These are phyloP conservation scores for Exophiala lecanii-corni DNA, from an alignment of 2,329 filamentous ascomycete species.

Conservation along the genomic window DNA sequence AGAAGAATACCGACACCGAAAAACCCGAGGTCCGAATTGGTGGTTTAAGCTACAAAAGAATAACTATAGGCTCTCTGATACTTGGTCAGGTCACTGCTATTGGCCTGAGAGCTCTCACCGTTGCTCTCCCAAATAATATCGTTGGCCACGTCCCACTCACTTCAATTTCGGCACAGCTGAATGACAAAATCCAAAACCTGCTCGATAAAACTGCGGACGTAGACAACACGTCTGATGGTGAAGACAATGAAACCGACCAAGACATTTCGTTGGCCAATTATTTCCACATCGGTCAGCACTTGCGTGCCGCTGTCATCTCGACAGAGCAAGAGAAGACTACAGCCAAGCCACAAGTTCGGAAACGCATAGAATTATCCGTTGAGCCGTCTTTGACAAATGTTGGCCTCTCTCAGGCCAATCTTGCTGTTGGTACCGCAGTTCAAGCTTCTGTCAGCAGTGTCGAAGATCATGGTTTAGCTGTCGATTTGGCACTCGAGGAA, in stretches of 20 bases:
- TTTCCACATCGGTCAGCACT: slow-evolving; percentile 79
- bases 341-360: slow-evolving; percentile 62
- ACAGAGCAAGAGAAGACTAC: slow-evolving; percentile 55
- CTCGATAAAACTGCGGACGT: slow-evolving; percentile 57
- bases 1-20: slow-evolving; percentile 49
- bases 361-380: slow-evolving; percentile 81
- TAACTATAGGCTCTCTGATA: slow-evolving; percentile 79
- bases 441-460: slow-evolving; percentile 86
- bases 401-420: slow-evolving; percentile 65
- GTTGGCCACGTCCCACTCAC: slow-evolving; percentile 85
- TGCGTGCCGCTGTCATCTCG: slow-evolving; percentile 77
- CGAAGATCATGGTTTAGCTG: slow-evolving; percentile 92
- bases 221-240: slow-evolving; percentile 52
- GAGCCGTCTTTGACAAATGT: slow-evolving; percentile 74
- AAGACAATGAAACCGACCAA: slow-evolving; percentile 41
- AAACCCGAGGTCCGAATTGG: slow-evolving; percentile 59
- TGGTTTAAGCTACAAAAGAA: slow-evolving; percentile 83
- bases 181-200: slow-evolving; percentile 65
- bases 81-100: slow-evolving; percentile 83
- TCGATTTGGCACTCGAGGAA: slow-evolving; percentile 77
- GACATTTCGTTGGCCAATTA: slow-evolving; percentile 69
- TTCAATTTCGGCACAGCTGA: slow-evolving; percentile 79
- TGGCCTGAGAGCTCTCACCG: slow-evolving; percentile 69
- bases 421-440: slow-evolving; percentile 70
- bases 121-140: slow-evolving; percentile 89